Base-by-base conservation (phyloP, 306 rosid species). In the Coriaria nepalensis region DNA sequence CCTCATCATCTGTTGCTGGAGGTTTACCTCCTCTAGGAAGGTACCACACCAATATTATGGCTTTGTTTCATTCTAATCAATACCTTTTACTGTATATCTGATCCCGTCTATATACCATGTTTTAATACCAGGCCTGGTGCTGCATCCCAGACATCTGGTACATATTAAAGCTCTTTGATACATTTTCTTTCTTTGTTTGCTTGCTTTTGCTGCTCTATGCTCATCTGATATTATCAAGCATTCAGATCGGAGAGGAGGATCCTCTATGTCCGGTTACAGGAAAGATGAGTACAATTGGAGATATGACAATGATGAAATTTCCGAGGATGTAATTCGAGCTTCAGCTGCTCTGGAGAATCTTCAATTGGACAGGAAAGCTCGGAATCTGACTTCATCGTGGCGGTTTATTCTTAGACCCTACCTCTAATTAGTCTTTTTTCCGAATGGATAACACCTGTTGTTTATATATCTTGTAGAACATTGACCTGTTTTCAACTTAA, bases 21-120 rank as follows among this genome's bases (percentile, higher is more conserved):
- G 96, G 99, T 67, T 77, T 92, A 45, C 99, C 96, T 55, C 99
- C 99, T 12, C 72, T 80, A 10, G 96, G 94, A 82, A 92, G 99
- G 99, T 92, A 56, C 56, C 33, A 11, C 52, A 47, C 49, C 13
- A 57, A 14, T 45, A 36, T 43, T 46, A 56, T 33, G 60, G 12
- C 51, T 48, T 53, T 43, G 44, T 47, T 72, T 52, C 50, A 41
- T 55, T 41, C 47, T 48, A 57, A 47, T 47, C 20, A 46, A 14
- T 36, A 46, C 8, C 50, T 39, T 35, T 45, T 5, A 47, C 29
- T 7, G 42, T 55, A 4, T 33, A n/a, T 7, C 39, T 50, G 34
- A 29, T 46, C 10, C 2, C 6, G 35, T 54, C 39, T 41, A 43
- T 38, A 12, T 43, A 50, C 37, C 57, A 35, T 36, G 11, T 10